These are phyloP conservation scores for Fusarium pseudocircinatum DNA, from an alignment of 2,329 filamentous ascomycete species.

Conservation along the genomic window DNA sequence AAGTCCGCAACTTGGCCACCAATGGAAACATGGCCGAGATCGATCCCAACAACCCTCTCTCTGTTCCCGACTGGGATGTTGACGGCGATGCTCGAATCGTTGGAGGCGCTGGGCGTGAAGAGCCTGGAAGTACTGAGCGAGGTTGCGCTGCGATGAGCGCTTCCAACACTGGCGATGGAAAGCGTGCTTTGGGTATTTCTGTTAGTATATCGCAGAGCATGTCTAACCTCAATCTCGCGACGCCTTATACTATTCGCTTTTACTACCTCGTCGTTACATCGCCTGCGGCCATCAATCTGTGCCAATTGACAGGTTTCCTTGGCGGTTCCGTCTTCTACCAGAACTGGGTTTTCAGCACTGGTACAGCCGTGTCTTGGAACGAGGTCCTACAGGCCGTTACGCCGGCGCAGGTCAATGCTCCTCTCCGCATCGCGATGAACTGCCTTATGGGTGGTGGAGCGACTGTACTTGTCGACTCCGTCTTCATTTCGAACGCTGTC, in stretches of 20 bases:
- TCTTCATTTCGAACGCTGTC: slow-evolving; percentile 8
- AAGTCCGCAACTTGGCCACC: background rate
- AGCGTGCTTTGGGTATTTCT: background rate
- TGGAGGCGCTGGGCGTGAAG: background rate
- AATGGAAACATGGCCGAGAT: slow-evolving; percentile 15
- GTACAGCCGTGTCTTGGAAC: background rate
- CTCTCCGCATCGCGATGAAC: background rate
- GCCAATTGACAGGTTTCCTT: background rate
- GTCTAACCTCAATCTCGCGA: background rate
- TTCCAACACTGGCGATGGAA: background rate
- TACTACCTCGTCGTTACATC: slow-evolving; percentile 4
- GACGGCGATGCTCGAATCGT: background rate
- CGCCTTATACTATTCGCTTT: slow-evolving; percentile 8
- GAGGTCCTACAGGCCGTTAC: background rate
- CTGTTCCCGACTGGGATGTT: background rate
- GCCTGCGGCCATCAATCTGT: background rate
- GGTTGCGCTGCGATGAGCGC: slow-evolving; percentile 11
- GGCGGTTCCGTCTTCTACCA: background rate
- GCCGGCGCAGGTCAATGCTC: background rate
- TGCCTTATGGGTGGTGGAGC: slow-evolving; percentile 1
- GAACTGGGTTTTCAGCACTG: background rate
- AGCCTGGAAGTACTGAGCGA: background rate
- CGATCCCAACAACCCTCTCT: background rate
- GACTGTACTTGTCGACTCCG: background rate
- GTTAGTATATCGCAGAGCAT: slow-evolving; percentile 8